Percentiles rank a stretch among this genome's conserved stretches.
phyloP scores from a whole-genome alignment of 441 rosid genomes.

The Kokia cookei region DNA sequence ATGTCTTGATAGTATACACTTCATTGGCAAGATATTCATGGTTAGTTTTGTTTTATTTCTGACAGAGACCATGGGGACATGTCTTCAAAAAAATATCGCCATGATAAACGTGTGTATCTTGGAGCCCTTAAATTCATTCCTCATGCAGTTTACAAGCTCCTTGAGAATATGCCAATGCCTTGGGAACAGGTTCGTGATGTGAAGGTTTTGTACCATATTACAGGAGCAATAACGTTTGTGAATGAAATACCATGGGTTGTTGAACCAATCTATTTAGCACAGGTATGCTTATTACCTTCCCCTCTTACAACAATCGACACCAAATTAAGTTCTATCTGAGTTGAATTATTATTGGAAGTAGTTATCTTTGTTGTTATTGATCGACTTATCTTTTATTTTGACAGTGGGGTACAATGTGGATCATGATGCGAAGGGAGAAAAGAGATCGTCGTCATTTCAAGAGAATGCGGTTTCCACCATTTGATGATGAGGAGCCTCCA shows the following conservation, averaged over 20 bases:
- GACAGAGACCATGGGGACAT: conserved; percentile 97
- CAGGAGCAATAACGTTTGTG: conserved; percentile 95
- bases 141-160: conserved; percentile 97
- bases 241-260: conserved; percentile 99
- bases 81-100: conserved; percentile 94
- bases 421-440: conserved; percentile 99
- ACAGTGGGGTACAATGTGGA: conserved; percentile 99
- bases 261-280: conserved; percentile 95
- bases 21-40: background rate
- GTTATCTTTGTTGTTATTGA: conserved; percentile 3
- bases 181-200: conserved; percentile 99
- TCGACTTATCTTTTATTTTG: background rate
- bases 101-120: conserved; percentile 94
- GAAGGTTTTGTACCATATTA: conserved; percentile 86
- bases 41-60: background rate
- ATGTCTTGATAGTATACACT: background rate
- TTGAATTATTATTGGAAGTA: background rate
- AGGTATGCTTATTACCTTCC: conserved; percentile 33
- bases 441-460: conserved; percentile 98
- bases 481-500: conserved; percentile 99
- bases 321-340: background rate
- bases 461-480: conserved; percentile 98
- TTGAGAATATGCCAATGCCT: conserved; percentile 99
- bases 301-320: background rate
- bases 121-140: conserved; percentile 98